Evolutionary conservation across 176 grass and related monocot genomes (phyloP), one percentile per base, ranked within the genome.

Genomic region (Panicum miliaceum): DNA sequence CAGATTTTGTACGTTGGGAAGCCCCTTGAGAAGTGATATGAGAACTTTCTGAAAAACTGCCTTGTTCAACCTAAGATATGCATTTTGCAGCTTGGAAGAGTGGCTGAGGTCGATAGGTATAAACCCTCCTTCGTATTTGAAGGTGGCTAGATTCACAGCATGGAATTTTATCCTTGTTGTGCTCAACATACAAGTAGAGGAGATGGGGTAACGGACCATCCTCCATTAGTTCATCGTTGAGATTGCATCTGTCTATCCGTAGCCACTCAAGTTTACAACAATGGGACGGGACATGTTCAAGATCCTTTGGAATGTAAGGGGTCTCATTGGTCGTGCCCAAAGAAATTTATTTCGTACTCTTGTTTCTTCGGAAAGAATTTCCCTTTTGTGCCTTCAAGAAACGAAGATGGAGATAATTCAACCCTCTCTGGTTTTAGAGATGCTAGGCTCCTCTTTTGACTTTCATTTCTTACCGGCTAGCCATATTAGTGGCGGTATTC

Each of bases 1-100:
- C 23, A 82, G 26, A 72, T 60, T 72, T 82, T 72, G 80, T 16
- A 81, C 20, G 8, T 26, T 43, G 5, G 65, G 65, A 70, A 81
- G 16, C 26, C 48, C 36, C 19, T 32, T 19, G 50, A 81, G 48
- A 40, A 81, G 50, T 56, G 15, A 65, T 19, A 15, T 19, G 29
- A 65, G 32, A 37, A 6, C 63, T 8, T 65, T 32, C 14, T 65
- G 63, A 7, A 65, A 64, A 65, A 37, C 60, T 19, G 32, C 63
- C 5, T 37, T 11, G 2, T 19, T 6, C 60, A 63, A 34, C 26
- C 19, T 3, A 15, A 63, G 8, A 37, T 65, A 19, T 65, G 32
- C 63, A 65, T 36, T 65, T 35, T 65, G 63, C 15, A 65, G 32
- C 32, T 37, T 65, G 14, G 15, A 65, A 18, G 63, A 65, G 63